Percentiles rank a stretch among this genome's conserved stretches.
These are phyloP conservation scores for Spathaspora girioi DNA, from an alignment of 805 yeast genomes.

Conservation along the genomic window DNA sequence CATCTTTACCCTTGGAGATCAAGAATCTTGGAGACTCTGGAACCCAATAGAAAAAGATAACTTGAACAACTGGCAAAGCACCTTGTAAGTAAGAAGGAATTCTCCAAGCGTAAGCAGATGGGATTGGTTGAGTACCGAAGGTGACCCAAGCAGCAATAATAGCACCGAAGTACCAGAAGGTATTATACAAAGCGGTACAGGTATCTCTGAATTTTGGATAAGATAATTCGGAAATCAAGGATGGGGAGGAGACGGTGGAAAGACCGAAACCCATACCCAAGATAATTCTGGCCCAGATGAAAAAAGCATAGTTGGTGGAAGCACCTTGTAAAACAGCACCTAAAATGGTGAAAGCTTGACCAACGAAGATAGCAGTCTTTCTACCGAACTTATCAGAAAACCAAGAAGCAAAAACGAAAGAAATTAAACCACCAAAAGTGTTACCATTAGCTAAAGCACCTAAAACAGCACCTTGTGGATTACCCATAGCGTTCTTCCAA, in stretches of 20 bases:
- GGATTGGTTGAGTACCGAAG: conserved; percentile 38
- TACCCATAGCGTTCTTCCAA: conserved; percentile 39
- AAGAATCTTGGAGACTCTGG: conserved; percentile 53
- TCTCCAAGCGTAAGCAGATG: conserved; percentile 45
- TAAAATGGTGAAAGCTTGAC: conserved; percentile 21
- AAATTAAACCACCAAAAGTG: conserved; percentile 35
- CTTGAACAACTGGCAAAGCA: conserved; percentile 41
- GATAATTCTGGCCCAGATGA: conserved; percentile 44
- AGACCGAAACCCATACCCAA: conserved; percentile 45
- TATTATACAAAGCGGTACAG: conserved; percentile 44
- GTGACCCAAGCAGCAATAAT: conserved; percentile 50
- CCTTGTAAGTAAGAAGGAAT: conserved; percentile 53
- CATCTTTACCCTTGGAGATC: conserved; percentile 36
- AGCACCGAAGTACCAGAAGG: conserved; percentile 52
- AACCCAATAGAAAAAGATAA: conserved; percentile 28
- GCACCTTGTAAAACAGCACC: conserved; percentile 37
- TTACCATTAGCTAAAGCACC: conserved; percentile 43
- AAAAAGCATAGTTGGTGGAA: conserved; percentile 31
- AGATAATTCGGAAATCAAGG: conserved; percentile 47
- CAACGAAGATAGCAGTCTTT: conserved; percentile 24
- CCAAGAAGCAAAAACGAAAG: conserved; percentile 24
- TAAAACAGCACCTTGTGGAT: conserved; percentile 34
- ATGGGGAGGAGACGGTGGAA: conserved; percentile 42
- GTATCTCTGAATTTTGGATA: conserved; percentile 44
- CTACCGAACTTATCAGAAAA: conserved; percentile 38